phyloP scores from a whole-genome alignment of 371 early-diverging fungal species.

The Mucor plumbeus region DNA sequence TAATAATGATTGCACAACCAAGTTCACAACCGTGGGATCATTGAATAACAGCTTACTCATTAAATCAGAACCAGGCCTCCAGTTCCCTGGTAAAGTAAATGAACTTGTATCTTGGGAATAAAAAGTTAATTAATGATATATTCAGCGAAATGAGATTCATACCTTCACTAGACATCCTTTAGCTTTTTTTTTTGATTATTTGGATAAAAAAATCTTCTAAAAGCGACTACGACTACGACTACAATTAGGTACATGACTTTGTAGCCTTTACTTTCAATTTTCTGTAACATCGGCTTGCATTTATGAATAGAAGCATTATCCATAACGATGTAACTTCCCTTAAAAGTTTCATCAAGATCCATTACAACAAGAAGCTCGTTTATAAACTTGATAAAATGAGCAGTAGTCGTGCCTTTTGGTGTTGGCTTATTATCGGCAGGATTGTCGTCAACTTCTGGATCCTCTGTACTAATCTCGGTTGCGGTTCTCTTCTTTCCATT shows the following conservation, averaged over 20 bases:
- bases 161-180: too few relatives aligned
- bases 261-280: slow-evolving; percentile 11
- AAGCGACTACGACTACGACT: too few relatives aligned
- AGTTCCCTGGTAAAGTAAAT: slow-evolving; percentile 10
- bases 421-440: too few relatives aligned
- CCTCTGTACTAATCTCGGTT: too few relatives aligned
- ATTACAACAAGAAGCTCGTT: slow-evolving; percentile 8
- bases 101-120: slow-evolving; percentile 3
- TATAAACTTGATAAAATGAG: slow-evolving; percentile 9
- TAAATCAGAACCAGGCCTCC: slow-evolving; percentile 22
- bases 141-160: background rate
- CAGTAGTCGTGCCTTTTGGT: too few relatives aligned
- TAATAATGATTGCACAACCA: slow-evolving; percentile 25
- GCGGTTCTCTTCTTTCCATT: too few relatives aligned
- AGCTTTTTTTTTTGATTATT: too few relatives aligned
- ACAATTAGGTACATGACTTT: slow-evolving; percentile 13
- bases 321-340: background rate
- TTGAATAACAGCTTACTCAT: slow-evolving; percentile 26
- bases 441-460: too few relatives aligned
- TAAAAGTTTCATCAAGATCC: background rate
- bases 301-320: slow-evolving; percentile 8
- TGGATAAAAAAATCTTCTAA: too few relatives aligned
- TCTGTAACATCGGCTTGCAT: slow-evolving; percentile 2
- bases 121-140: slow-evolving; percentile 14
- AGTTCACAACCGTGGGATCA: slow-evolving; percentile 20